These are phyloP conservation scores for Yamadazyma tumulicola DNA, from an alignment of 805 yeast genomes.

Conservation along the genomic window DNA sequence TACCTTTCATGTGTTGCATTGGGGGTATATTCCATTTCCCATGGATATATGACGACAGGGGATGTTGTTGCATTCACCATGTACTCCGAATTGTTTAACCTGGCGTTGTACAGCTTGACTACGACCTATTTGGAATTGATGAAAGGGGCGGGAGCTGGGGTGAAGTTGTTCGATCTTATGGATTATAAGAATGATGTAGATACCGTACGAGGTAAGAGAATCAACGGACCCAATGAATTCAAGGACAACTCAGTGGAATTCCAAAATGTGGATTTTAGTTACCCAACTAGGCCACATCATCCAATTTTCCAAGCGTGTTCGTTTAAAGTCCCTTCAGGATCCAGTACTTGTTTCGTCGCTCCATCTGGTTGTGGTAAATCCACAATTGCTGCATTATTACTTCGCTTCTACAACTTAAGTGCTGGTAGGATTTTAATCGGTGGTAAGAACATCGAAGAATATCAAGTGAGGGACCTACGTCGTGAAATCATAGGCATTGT, in stretches of 20 bases:
- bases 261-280: conserved; percentile 37
- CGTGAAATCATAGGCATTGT: conserved; percentile 52
- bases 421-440: conserved; percentile 50
- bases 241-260: conserved; percentile 34
- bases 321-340: conserved; percentile 31
- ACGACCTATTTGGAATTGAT: conserved; percentile 43
- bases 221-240: conserved; percentile 10
- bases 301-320: conserved; percentile 35
- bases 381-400: conserved; percentile 51
- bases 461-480: conserved; percentile 49
- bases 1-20: conserved; percentile 41
- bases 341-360: conserved; percentile 47
- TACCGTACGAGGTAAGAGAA: conserved; percentile 28
- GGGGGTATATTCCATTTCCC: conserved; percentile 40
- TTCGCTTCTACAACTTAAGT: conserved; percentile 50
- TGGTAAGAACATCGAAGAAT: conserved; percentile 44
- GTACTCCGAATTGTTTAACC: conserved; percentile 43
- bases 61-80: conserved; percentile 46
- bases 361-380: conserved; percentile 63
- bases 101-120: conserved; percentile 43
- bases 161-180: conserved; percentile 39
- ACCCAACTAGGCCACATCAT: conserved; percentile 38
- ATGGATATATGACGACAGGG: conserved; percentile 45
- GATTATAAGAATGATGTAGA: conserved; percentile 36
- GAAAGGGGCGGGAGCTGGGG: conserved; percentile 48